Conservation (phyloP, 495 filamentous ascomycete genomes). For the Penicillium silybi region DNA sequence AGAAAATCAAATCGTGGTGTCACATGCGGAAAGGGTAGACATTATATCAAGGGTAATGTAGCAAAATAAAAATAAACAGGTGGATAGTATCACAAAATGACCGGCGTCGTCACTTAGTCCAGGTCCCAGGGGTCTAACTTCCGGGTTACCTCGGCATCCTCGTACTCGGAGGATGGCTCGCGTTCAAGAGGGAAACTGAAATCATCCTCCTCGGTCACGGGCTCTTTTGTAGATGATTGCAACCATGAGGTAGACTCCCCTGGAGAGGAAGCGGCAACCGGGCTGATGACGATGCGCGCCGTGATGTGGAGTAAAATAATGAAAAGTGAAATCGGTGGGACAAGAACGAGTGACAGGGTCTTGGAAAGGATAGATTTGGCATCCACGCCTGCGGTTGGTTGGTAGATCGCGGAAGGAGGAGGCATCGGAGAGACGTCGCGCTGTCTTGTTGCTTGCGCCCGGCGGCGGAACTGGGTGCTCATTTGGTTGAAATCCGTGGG, state of each 20-base stretch:
- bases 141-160: constrained; percentile 15
- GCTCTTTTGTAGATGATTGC: not conserved
- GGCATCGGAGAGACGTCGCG: constrained; percentile 69
- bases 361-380: constrained; percentile 67
- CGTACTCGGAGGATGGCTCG: constrained; percentile 30
- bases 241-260: constrained; percentile 9
- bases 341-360: constrained; percentile 68
- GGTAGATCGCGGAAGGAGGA: constrained; percentile 59
- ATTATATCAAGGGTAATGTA: constrained; percentile 17
- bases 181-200: constrained; percentile 40
- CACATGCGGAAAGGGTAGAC: constrained; percentile 6
- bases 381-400: constrained; percentile 49
- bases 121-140: constrained; percentile 32
- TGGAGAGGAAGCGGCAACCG: constrained; percentile 19
- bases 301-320: constrained; percentile 76
- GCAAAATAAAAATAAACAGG: constrained; percentile 6
- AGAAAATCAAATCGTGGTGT: constrained; percentile 14
- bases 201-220: constrained; percentile 35
- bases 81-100: not conserved
- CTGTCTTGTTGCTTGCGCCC: constrained; percentile 50
- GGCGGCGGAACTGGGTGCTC: constrained; percentile 48
- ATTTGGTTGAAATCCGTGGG: constrained; percentile 47
- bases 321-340: constrained; percentile 71
- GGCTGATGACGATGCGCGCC: constrained; percentile 63
- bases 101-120: constrained; percentile 12